Evolutionary conservation across 148 eudicot species (phyloP), one percentile per base, ranked within the genome.

Genomic region (Drosera capensis): DNA sequence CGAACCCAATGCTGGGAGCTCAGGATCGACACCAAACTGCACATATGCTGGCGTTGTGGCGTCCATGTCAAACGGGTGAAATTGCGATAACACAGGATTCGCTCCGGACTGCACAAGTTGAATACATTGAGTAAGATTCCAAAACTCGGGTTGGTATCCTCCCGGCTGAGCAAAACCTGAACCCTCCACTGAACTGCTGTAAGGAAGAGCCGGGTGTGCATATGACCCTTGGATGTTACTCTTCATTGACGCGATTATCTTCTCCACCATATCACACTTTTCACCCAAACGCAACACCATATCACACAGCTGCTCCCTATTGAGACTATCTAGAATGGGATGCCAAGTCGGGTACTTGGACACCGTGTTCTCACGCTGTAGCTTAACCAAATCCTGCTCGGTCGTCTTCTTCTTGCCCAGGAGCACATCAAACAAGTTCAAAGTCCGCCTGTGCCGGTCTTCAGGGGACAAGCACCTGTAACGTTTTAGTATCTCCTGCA

Each of bases 371-470:
- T 43, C 12, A 13, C 16, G 23, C 1, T 24, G 16, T 9, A 25
- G 16, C 3, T 17, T 52, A 11, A 18, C 25, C 14, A 39, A 25
- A 25, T 26, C 48, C 29, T 21, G 48, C 20, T 45, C 48, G 0
- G 45, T 43, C 48, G 31, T 52, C 2, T 44, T 36, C 17, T 38
- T 45, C 43, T 31, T 25, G 5, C 51, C 58, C 16, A 57, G 48
- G 20, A 57, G 41, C 40, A 66, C 39, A 18, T 65, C 60, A 43
- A 12, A 16, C 5, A 59, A 43, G 6, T 18, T 49, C 8, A 22
- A 35, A 19, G 56, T 36, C 18, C 60, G 28, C 22, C 19, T 25
- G 23, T 39, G 45, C 15, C 47, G 48, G 2, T 41, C 63, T 23
- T 51, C 54, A 8, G 44, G 44, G 23, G 70, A 49, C 21, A 20